These are phyloP conservation scores for Tremellales sp. DNA, from an alignment of 1,284 basidiomycete genomes.

Conservation along the genomic window DNA sequence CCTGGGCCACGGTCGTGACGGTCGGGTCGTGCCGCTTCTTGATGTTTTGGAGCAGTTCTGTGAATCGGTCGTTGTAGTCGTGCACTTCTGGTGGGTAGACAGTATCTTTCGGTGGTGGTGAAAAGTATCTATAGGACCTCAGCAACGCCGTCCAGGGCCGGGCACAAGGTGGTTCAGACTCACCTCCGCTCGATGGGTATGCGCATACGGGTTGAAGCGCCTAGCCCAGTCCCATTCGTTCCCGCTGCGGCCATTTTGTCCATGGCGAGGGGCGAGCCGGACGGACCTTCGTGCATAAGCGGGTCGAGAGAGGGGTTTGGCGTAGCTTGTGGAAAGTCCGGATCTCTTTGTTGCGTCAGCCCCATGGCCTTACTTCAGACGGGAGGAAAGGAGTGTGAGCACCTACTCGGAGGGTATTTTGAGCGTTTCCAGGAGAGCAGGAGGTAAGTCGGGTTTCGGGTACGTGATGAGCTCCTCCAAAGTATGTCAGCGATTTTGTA, in stretches of 20 bases:
- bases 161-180: background rate
- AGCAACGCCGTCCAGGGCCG: background rate
- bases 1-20: constrained; percentile 94
- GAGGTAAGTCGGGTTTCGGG: constrained; percentile 66
- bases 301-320: constrained; percentile 48
- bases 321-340: constrained; percentile 38
- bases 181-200: constrained; percentile 49
- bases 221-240: constrained; percentile 7
- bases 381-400: constrained; percentile 9
- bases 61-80: constrained; percentile 91
- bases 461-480: constrained; percentile 84
- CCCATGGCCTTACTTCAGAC: background rate
- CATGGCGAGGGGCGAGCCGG: constrained; percentile 16
- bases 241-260: constrained; percentile 8
- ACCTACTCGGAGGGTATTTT: constrained; percentile 52
- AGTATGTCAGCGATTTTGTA: constrained; percentile 11
- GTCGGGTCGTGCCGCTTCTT: constrained; percentile 96
- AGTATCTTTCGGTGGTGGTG: constrained; percentile 60
- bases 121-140: constrained; percentile 68
- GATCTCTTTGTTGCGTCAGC: constrained; percentile 6
- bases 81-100: constrained; percentile 88
- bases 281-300: constrained; percentile 40
- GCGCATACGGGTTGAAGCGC: constrained; percentile 20
- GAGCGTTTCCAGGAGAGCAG: constrained; percentile 65
- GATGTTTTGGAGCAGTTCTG: constrained; percentile 79